phyloP scores from a whole-genome alignment of 2,329 filamentous ascomycete genomes.

The Shiraia sp. region DNA sequence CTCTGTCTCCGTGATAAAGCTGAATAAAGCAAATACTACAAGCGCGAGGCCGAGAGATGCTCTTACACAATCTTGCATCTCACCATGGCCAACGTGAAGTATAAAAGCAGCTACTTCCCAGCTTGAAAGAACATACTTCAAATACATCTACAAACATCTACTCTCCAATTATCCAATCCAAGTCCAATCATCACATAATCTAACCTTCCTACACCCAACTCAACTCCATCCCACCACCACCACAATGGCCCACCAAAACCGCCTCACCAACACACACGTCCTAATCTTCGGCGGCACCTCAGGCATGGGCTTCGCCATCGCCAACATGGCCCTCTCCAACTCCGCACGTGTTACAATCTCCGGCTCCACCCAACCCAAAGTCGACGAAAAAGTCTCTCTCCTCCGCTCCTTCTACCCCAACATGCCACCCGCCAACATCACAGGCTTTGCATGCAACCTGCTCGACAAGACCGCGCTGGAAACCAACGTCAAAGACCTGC shows the following conservation, averaged over 20 bases:
- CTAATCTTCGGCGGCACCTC: conserved; percentile 68
- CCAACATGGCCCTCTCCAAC: conserved; percentile 60
- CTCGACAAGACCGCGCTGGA: conserved; percentile 31
- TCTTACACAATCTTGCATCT: no score
- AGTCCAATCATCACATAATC: background rate
- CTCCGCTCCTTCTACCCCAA: conserved; percentile 50
- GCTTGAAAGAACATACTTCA: background rate
- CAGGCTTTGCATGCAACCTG: conserved; percentile 35
- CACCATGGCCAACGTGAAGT: background rate
- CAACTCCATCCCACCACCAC: background rate
- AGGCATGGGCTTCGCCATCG: conserved; percentile 66
- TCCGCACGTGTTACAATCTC: conserved; percentile 63
- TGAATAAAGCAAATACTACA: no score
- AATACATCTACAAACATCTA: background rate
- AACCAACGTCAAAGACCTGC: conserved; percentile 25
- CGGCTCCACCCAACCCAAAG: conserved; percentile 58
- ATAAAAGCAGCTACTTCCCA: background rate
- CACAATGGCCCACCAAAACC: conserved; percentile 47
- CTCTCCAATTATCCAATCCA: background rate
- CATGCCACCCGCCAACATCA: conserved; percentile 16
- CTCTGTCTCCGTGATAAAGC: no score
- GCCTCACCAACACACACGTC: conserved; percentile 54
- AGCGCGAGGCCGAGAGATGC: no score
- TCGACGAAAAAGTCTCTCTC: conserved; percentile 53
- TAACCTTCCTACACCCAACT: background rate